Base-by-base conservation (phyloP, 1,139 yeast species). In the Taphrina confusa region DNA sequence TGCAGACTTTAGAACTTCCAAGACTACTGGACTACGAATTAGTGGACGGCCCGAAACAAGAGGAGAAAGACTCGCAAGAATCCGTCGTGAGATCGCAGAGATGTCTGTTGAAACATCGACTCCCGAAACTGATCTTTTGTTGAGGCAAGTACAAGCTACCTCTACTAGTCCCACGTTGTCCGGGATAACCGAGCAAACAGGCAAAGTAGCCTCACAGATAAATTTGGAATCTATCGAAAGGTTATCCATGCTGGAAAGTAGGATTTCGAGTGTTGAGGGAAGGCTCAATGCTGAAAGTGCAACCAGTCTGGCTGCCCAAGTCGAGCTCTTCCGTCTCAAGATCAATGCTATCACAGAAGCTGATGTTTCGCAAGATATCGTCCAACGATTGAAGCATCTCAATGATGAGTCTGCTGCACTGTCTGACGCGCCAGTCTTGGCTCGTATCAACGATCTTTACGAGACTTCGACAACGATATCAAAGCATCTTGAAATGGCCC, bases 11-110 rank as follows among this genome's bases (percentile, higher is more conserved):
- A 27, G 34, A n/a, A 31, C 31, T 12, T n/a, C 14, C 11, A 47
- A 47, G 18, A 31, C 20, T 11, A 31, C 6, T 14, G 52, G 52
- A 5, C 33, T 40, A 42, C 52, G 22, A 5, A 12, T 33, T 5
- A 20, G 25, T 12, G 12, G 20, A 6, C 52, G 52, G 9, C 28
- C 39, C 8, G 52, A 47, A 20, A 9, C 52, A 5, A 12, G 22
- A 12, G 31, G 5, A 6, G 52, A 47, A 22, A 16, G 42, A 31
- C 4, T 47, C 5, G 30, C 42, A 12, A 40, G 52, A 2, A 5
- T 47, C 28, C 52, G 42, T 11, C 27, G 52, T 2, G 52, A 47
- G 36, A 27, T 47, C 12, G 52, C 31, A 23, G 52, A 33, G 11
- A 8, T 31, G 18, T 5, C 30, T 11, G 34, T 3, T 11, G 52